phyloP scores from a whole-genome alignment of 2,329 filamentous ascomycete species.

The Ceratocystis diversiconidia region DNA sequence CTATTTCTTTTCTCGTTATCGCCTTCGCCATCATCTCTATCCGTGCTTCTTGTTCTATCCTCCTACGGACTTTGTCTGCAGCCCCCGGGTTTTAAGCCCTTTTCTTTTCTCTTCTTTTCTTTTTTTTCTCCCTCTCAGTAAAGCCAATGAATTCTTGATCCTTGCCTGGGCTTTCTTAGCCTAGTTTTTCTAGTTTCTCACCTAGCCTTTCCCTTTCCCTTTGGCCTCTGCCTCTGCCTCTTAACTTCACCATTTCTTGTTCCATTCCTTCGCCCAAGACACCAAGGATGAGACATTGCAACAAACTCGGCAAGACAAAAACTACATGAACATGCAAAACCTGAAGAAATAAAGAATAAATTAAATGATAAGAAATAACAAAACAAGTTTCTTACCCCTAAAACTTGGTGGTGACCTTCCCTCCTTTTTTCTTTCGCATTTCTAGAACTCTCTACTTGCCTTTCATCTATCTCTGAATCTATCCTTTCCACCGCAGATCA shows the following conservation, averaged over 20 bases:
- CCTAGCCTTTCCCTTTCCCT: background rate
- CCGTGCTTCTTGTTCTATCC: too few relatives aligned
- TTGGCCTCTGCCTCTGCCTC: background rate
- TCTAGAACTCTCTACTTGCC: background rate
- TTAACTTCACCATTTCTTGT: background rate
- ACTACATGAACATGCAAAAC: background rate
- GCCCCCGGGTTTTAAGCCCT: too few relatives aligned
- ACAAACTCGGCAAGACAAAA: background rate
- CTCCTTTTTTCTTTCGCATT: background rate
- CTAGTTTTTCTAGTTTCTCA: background rate
- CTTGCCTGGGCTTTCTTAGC: background rate
- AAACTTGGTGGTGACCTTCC: background rate
- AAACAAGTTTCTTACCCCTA: background rate
- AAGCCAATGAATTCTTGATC: background rate
- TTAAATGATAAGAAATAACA: too few relatives aligned
- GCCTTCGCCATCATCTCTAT: too few relatives aligned
- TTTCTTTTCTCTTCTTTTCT: too few relatives aligned
- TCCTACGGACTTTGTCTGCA: too few relatives aligned
- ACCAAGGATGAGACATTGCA: background rate
- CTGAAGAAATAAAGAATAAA: too few relatives aligned
- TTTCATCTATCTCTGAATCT: background rate
- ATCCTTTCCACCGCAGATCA: background rate
- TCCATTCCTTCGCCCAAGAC: background rate
- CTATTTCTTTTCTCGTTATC: too few relatives aligned
- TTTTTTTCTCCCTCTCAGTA: background rate